A percentile compares a stretch with the other conserved stretches of the same genome.
Evolutionary conservation across 2,329 filamentous ascomycete species (phyloP).

Genomic region (Cadophora sp.): DNA sequence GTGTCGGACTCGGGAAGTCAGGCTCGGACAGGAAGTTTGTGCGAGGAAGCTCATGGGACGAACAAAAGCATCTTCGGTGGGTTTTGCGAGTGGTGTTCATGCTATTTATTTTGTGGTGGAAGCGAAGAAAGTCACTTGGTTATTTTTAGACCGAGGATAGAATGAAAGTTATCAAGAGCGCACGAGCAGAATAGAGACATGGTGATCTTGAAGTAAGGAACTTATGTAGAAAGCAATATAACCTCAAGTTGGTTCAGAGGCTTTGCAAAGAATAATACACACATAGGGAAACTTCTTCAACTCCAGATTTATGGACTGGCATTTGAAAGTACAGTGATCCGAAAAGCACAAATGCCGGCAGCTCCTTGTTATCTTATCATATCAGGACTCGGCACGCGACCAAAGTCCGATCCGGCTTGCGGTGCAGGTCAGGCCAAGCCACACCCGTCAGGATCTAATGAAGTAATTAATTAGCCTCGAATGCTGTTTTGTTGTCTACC

Average conservation of each 20-base stretch:
- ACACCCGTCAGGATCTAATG: constrained; percentile 9
- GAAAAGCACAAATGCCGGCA: not conserved
- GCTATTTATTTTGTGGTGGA: not conserved
- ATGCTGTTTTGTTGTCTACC: no score
- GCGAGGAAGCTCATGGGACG: not conserved
- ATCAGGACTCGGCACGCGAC: constrained; percentile 9
- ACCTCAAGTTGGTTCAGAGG: no score
- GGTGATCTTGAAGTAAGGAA: no score
- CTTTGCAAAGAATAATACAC: no score
- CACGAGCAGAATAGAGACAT: not conserved
- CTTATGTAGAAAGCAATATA: no score
- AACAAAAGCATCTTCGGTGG: not conserved
- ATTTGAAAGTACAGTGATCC: no score
- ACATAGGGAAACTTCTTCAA: not conserved
- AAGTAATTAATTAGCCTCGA: not conserved
- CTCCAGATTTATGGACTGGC: no score
- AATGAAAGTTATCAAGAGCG: not conserved
- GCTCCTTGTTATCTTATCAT: constrained; percentile 2
- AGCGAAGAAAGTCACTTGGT: not conserved
- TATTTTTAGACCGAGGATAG: not conserved
- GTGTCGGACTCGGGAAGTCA: not conserved
- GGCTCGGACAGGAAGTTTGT: not conserved
- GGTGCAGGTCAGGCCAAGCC: not conserved
- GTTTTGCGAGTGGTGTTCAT: constrained; percentile 6
- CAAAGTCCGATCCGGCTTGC: constrained; percentile 8